phyloP scores from a whole-genome alignment of 768 basidiomycete species.

The Podaxis carcinomalis region DNA sequence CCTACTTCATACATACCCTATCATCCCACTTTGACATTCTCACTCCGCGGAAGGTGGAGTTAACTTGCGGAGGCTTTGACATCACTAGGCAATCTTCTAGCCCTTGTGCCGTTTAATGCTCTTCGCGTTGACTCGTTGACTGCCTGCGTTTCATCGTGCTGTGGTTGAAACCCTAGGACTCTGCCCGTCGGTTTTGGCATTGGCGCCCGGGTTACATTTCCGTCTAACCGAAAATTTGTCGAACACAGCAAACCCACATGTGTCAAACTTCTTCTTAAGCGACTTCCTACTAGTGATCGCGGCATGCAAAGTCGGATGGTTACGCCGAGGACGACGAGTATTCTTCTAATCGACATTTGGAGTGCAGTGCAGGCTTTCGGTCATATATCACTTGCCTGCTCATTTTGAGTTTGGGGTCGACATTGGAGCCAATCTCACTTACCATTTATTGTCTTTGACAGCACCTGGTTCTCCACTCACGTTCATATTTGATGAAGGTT shows the following conservation, averaged over 20 bases:
- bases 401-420: neutral
- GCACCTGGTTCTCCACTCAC: neutral
- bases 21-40: conserved; percentile 7
- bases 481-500: neutral
- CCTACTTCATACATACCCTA: neutral
- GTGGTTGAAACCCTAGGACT: neutral
- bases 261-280: neutral
- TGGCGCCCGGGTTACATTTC: neutral
- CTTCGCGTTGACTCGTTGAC: neutral
- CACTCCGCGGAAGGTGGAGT: conserved; percentile 11
- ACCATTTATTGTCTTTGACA: neutral
- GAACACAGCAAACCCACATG: neutral
- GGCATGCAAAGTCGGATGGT: neutral
- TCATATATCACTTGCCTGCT: neutral
- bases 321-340: neutral
- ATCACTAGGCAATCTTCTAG: neutral
- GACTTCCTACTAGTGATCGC: neutral
- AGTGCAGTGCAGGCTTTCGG: neutral
- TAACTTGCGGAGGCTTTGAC: neutral
- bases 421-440: neutral
- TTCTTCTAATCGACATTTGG: neutral
- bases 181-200: neutral
- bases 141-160: conserved; percentile 4
- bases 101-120: neutral
- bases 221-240: neutral